Evolutionary conservation across 2,329 filamentous ascomycete species (phyloP), one percentile per base, ranked within the genome.

Genomic region (Pseudonectria foliicola): DNA sequence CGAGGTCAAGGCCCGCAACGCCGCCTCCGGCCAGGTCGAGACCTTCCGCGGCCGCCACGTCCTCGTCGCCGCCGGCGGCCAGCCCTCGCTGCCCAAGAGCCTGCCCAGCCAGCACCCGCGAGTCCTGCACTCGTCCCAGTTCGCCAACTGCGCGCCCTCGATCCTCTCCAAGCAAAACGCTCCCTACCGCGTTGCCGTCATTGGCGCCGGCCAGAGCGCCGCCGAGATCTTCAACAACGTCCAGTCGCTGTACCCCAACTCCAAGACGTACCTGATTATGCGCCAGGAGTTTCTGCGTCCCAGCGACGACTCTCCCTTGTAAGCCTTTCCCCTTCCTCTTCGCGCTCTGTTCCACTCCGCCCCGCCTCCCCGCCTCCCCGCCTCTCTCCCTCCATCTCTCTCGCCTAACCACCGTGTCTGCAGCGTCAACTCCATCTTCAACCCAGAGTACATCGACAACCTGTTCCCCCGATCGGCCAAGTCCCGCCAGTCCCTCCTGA

Each of bases 301-400:
- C 2, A 94, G 87, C 55, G 90, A 98, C 56, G 92, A 96, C 60
- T 95, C 87, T 35, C 92, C 90, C 13, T 96, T 96, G 85, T 89
- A 68, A 68, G 83, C 73, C n/a, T 25, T n/a, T n/a, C n/a, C n/a
- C n/a, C n/a, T n/a, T n/a, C n/a, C n/a, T n/a, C n/a, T n/a, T n/a
- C n/a, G n/a, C n/a, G n/a, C n/a, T n/a, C n/a, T n/a, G n/a, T n/a
- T n/a, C n/a, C n/a, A n/a, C n/a, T n/a, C n/a, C n/a, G n/a, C n/a
- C n/a, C n/a, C n/a, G n/a, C n/a, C n/a, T n/a, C n/a, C n/a, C n/a
- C n/a, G n/a, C n/a, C n/a, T n/a, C n/a, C n/a, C n/a, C n/a, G n/a
- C n/a, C n/a, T n/a, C n/a, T n/a, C n/a, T n/a, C n/a, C n/a, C n/a
- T n/a, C n/a, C n/a, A n/a, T n/a, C n/a, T n/a, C n/a, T n/a, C n/a